A percentile compares a stretch with the other conserved stretches of the same genome.
Evolutionary conservation across 176 grass and related monocot genomes (phyloP).

Genomic region (Rhynchospora pubera): DNA sequence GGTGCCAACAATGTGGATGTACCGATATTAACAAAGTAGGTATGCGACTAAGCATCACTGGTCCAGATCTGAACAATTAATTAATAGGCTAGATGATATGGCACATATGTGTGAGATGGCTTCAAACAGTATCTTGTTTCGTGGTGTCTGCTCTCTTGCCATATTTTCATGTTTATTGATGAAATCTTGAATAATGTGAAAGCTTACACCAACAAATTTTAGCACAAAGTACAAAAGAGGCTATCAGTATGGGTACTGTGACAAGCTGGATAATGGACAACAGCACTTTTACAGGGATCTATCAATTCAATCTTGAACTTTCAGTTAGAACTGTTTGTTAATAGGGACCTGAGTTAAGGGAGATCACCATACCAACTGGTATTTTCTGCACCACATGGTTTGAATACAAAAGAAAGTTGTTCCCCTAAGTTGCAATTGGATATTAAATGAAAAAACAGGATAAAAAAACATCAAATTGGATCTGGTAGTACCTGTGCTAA

Average conservation of each 20-base stretch:
- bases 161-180: not conserved
- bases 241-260: not conserved
- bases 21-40: constrained; percentile 15
- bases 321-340: not conserved
- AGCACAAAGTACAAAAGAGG: not conserved
- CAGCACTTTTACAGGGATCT: not conserved
- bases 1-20: not conserved
- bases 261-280: not conserved
- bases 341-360: not conserved
- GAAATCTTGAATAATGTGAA: not conserved
- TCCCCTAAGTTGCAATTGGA: not conserved
- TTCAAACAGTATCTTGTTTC: not conserved
- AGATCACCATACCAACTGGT: not conserved
- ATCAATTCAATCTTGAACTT: not conserved
- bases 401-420: not conserved
- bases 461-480: not conserved
- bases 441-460: not conserved
- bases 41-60: not conserved
- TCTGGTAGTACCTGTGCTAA: not conserved
- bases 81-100: not conserved
- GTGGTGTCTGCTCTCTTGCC: not conserved
- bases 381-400: not conserved
- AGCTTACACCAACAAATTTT: not conserved
- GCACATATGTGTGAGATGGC: not conserved
- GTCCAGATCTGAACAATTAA: not conserved